Evolutionary conservation across 2,329 filamentous ascomycete genomes (phyloP).

Genomic region (Monosporascus sp.): DNA sequence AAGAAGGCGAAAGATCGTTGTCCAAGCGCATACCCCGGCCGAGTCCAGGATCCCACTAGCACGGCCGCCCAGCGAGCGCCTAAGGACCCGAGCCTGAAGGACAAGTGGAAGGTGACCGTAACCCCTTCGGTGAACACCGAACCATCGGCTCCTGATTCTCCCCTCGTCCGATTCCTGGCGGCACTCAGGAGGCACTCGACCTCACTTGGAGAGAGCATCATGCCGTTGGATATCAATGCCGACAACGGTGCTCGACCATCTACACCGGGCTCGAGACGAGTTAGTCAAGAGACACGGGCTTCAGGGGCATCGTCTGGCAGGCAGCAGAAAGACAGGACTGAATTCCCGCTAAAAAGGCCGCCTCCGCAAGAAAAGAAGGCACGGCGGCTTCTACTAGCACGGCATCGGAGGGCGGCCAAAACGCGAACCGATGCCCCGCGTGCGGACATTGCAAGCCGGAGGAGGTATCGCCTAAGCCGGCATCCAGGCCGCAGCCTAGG

Average conservation of each 20-base stretch:
- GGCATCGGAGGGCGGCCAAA: not conserved
- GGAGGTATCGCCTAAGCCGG: no score
- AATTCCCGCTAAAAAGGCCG: not conserved
- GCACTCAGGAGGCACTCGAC: not conserved
- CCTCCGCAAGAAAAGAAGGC: not conserved
- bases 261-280: not conserved
- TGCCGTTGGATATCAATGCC: not conserved
- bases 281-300: not conserved
- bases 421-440: not conserved
- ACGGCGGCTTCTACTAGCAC: not conserved
- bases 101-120: not conserved
- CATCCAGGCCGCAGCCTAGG: not conserved
- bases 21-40: not conserved
- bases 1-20: conserved; percentile 4
- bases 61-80: not conserved
- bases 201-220: not conserved
- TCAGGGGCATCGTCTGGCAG: not conserved
- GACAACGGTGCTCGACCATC: not conserved
- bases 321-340: not conserved
- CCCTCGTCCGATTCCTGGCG: not conserved
- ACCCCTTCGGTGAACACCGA: not conserved
- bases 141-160: not conserved
- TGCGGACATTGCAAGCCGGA: not conserved
- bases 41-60: not conserved
- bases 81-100: not conserved